Evolutionary conservation across 1,139 yeast genomes (phyloP), one percentile per base, ranked within the genome.

Genomic region (Yamadazyma dendronema): DNA sequence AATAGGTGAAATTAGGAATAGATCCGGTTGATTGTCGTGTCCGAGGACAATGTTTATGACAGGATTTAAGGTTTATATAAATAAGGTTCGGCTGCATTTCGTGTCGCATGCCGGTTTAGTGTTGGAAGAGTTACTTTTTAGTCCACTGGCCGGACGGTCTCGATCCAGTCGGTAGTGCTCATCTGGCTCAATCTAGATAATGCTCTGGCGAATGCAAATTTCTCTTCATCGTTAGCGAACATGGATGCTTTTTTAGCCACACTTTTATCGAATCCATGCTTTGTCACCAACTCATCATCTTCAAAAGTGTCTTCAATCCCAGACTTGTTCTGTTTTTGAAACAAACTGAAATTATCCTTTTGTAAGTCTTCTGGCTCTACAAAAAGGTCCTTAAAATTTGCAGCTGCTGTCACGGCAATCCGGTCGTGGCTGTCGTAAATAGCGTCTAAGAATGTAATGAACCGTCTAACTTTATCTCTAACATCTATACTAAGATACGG

Each of bases 181-280:
- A 92, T 92, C 52, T 92, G 97, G 36, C 92, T 76, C 48, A 92
- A 70, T 57, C 98, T 77, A 49, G 94, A 83, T 45, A 92, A 69
- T 0, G 97, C 97, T 55, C 98, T 74, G 1, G 97, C 96, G 69
- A 90, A 92, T 12, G 98, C 98, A 67, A 92, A 92, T 59, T 84
- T 77, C 62, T 92, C 98, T 60, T 92, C 98, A 57, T 89, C 97
- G 31, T 84, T 73, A 33, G 72, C 85, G 64, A 92, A 90, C 79
- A 88, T 79, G 25, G 84, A 68, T 1, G 94, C 85, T 56, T 82
- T 79, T 48, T 82, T 76, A n/a, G 92, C 87, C 37, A 84, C 69
- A 46, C 79, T 80, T 44, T 80, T 77, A 47, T 84, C 86, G 46
- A 84, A 82, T 1, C 92, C 95, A 56, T 84, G 87, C 43, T 79